Base-by-base conservation (phyloP, 1,139 yeast genomes). In the Hyphopichia khmerensis region DNA sequence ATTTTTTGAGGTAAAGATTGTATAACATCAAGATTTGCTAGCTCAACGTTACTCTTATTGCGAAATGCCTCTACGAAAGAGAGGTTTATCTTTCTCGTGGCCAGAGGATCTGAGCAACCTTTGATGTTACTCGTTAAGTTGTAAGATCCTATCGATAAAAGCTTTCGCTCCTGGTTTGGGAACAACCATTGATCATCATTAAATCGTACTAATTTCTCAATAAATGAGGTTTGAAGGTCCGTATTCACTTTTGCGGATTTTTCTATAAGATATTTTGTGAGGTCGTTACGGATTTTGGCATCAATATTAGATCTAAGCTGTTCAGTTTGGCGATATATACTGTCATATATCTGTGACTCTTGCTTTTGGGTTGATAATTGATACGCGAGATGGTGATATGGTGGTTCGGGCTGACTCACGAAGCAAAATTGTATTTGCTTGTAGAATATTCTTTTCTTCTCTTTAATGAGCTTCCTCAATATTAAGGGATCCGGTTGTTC, bases 371-470 rank as follows among this genome's bases (percentile, higher is more conserved):
- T 9, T 13, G 36, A 33, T n/a, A 33, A n/a, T 21, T 33, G 26
- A 13, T 33, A 13, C 7, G 17, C 11, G 16, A 33, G 19, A 10
- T 21, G 13, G 9, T 21, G 19, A 21, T 19, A 33, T 3, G 26
- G 16, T 21, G 1, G 51, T 40, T n/a, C 47, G 47, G 51, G 41
- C 13, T 48, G 52, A 11, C 56, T 52, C 14, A 62, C 46, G 27
- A 63, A 62, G 23, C 65, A 60, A 43, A 45, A 60, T 40, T 65
- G 70, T 11, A 63, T 52, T n/a, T 66, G 65, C 35, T 61, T 62
- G 41, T 59, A 62, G 5, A 60, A 45, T 11, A 49, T 43, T 34
- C 50, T 55, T 30, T 64, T 51, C 36, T 48, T 54, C n/a, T 48
- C 48, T 32, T 57, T 57, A 17, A 45, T 40, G 7, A 58, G 33